Evolutionary conservation across 148 eudicot genomes (phyloP), one percentile per base, ranked within the genome.

Genomic region (Amaranthus hypochondriacus): DNA sequence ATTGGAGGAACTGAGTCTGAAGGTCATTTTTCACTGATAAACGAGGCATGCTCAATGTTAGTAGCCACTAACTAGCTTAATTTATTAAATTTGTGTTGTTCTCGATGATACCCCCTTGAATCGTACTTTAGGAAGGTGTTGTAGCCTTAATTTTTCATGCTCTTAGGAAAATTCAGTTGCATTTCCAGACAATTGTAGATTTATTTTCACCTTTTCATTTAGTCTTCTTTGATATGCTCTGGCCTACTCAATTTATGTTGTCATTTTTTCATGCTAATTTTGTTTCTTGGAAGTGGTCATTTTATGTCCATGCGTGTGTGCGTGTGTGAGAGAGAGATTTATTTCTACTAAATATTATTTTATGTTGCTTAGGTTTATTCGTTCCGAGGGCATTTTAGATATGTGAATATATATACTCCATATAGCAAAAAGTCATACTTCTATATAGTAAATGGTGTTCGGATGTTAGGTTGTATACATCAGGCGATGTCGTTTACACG

Each of bases 31-130:
- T 85, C 96, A 64, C 79, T 95, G 85, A 90, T 90, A 74, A 95
- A 90, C 55, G 94, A 95, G 85, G 99, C 99, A 62, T 95, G 91
- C 70, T 90, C 99, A 79, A 95, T 95, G 99, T 95, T 66, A 88
- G 98, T 92, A 83, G 92, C 88, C 39, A 28, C 39, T 28, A 28
- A 28, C 39, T 73, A 80, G 84, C 75, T 69, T 48, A 51, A 62
- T 60, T 66, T 52, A 43, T 53, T 60, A 28, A 48, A 3, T 58
- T 49, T 51, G 8, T 42, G 2, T 49, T 49, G 39, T 7, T 55
- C 10, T 54, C 54, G 43, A 10, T 6, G 46, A 48, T 39, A 62
- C 67, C 43, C 9, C 4, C 15, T 3, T 9, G 13, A 11, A 44
- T 44, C 12, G 68, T 18, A 48, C 42, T 48, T 48, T 6, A 48